Percentiles rank a stretch among this genome's conserved stretches.
These are phyloP conservation scores for Ogataea ganodermae DNA, from an alignment of 805 yeast species.

Conservation along the genomic window DNA sequence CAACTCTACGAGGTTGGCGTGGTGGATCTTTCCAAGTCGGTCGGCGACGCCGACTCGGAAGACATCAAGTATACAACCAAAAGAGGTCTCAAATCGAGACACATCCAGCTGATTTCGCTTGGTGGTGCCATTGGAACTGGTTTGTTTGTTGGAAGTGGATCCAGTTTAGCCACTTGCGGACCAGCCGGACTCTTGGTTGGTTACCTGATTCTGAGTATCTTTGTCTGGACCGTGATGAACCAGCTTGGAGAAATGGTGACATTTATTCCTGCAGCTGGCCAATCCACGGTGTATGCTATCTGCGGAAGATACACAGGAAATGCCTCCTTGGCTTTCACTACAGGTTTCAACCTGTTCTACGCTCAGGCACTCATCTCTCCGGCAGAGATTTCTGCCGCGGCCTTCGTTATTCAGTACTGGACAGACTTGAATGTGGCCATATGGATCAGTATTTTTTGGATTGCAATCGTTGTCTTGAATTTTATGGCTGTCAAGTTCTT, in stretches of 20 bases:
- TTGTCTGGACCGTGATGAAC: conserved; percentile 66
- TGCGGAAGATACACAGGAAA: conserved; percentile 40
- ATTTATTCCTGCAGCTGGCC: conserved; percentile 60
- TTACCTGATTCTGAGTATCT: conserved; percentile 61
- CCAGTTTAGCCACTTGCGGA: conserved; percentile 35
- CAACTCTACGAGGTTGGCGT: background rate
- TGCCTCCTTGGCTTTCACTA: conserved; percentile 59
- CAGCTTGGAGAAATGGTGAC: conserved; percentile 72
- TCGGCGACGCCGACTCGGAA: background rate
- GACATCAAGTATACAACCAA: background rate
- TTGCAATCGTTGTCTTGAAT: conserved; percentile 47
- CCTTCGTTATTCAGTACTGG: conserved; percentile 64
- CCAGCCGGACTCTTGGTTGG: conserved; percentile 55
- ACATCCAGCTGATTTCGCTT: conserved; percentile 64
- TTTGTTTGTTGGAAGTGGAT: conserved; percentile 50
- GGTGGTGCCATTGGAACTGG: conserved; percentile 75
- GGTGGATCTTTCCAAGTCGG: background rate
- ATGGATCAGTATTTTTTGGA: conserved; percentile 57
- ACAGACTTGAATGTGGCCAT: conserved; percentile 57
- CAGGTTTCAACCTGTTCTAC: conserved; percentile 51
- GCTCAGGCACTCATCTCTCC: conserved; percentile 55
- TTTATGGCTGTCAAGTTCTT: conserved; percentile 52
- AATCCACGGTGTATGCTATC: conserved; percentile 60
- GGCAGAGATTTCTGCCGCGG: conserved; percentile 66
- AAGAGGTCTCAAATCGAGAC: conserved; percentile 44